Conservation (phyloP, 176 grass and related monocot species). For the Bromus sterilis region DNA sequence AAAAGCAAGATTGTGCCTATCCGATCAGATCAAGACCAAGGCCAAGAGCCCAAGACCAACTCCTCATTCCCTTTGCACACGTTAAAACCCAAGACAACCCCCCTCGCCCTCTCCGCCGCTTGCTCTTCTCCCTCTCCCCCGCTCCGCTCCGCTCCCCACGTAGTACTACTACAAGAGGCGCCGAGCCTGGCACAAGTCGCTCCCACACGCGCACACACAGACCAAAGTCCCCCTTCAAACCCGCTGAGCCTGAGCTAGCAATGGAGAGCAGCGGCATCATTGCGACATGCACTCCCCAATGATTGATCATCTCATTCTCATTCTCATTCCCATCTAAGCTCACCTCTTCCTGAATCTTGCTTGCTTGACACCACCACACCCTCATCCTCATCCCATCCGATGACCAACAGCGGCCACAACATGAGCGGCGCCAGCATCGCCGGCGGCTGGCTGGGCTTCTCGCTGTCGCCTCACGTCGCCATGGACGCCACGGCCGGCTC, state of each 20-base stretch:
- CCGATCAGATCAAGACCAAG: conserved; percentile 12
- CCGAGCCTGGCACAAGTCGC: not conserved
- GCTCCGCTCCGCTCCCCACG: not conserved
- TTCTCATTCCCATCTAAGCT: conserved; percentile 35
- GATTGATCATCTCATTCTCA: conserved; percentile 59
- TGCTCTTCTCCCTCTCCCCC: not conserved
- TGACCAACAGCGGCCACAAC: conserved; percentile 61
- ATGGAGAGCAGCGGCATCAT: conserved; percentile 70
- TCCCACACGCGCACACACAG: conserved; percentile 18
- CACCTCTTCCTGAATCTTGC: conserved; percentile 23
- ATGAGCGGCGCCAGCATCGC: conserved; percentile 31
- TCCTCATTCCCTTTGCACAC: not conserved
- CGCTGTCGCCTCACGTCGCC: conserved; percentile 61
- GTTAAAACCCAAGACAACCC: not conserved
- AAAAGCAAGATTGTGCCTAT: too few species aligned
- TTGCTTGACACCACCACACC: conserved; percentile 9
- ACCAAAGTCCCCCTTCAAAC: conserved; percentile 49
- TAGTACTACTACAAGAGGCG: not conserved
- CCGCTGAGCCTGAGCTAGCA: not conserved
- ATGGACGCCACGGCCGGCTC: conserved; percentile 31
- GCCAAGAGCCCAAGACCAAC: not conserved
- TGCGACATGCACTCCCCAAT: conserved; percentile 73
- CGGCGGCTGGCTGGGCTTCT: conserved; percentile 74
- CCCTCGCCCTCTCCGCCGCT: conserved; percentile 27
- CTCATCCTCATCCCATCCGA: not conserved